Conservation (phyloP, 257 asterid species). For the Scutellaria baicalensis region DNA sequence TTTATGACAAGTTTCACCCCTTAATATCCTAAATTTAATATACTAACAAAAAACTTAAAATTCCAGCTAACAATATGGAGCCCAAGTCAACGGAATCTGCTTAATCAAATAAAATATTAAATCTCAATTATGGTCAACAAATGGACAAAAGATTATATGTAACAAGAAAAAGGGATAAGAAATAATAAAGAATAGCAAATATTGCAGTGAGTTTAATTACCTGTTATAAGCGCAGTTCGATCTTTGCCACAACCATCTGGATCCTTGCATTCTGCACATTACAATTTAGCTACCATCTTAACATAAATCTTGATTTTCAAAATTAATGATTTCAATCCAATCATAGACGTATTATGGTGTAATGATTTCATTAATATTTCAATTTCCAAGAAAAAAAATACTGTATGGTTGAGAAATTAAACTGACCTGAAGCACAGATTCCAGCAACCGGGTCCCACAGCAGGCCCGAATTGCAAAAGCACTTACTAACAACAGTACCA, state of each 20-base stretch:
- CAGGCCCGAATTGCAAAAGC: slow-evolving; percentile 62
- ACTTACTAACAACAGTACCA: slow-evolving; percentile 29
- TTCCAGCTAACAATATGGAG: too few species aligned
- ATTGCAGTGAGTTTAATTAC: slow-evolving; percentile 10
- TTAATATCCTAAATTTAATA: too few species aligned
- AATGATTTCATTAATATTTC: too few species aligned
- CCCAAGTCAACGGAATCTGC: not conserved
- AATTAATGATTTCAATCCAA: too few species aligned
- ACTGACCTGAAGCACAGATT: slow-evolving; percentile 46
- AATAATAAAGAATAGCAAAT: not conserved
- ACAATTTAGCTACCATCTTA: not conserved
- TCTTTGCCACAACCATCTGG: slow-evolving; percentile 56
- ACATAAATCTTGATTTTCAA: too few species aligned
- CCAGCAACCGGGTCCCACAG: slow-evolving; percentile 68
- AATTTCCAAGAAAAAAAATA: not conserved
- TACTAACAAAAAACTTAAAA: too few species aligned
- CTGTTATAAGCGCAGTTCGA: slow-evolving; percentile 72
- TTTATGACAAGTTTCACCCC: too few species aligned
- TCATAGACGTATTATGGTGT: too few species aligned
- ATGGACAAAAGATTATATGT: not conserved
- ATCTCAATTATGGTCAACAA: not conserved
- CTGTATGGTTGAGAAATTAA: not conserved
- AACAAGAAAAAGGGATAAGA: not conserved
- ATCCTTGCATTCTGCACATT: slow-evolving; percentile 49
- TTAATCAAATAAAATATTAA: not conserved